Percentiles rank a stretch among this genome's conserved stretches.
These are phyloP conservation scores for Blyttiomyces sp. DNA, from an alignment of 371 early-diverging fungal genomes.

Conservation along the genomic window DNA sequence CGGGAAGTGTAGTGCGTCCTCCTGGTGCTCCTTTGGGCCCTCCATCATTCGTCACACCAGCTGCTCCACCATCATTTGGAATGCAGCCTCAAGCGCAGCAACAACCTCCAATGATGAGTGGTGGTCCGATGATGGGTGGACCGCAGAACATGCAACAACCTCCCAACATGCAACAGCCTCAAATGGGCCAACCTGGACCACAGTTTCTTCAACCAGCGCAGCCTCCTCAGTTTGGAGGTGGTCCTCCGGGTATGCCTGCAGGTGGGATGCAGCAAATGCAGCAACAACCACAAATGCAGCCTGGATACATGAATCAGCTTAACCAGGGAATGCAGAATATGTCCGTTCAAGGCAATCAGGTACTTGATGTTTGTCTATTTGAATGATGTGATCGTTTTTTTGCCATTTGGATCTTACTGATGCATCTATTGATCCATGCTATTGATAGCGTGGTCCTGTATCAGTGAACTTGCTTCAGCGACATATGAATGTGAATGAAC, in stretches of 20 bases:
- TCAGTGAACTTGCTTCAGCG: slow-evolving; percentile 27
- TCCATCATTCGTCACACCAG: background rate
- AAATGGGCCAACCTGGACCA: background rate
- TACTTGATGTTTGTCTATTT: background rate
- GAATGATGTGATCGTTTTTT: background rate
- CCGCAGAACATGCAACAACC: slow-evolving; percentile 2
- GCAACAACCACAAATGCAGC: background rate
- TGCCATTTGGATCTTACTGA: too few relatives aligned
- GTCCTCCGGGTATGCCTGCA: background rate
- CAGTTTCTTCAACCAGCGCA: slow-evolving; percentile 17
- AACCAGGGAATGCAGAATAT: slow-evolving; percentile 17
- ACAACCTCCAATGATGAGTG: background rate
- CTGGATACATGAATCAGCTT: background rate
- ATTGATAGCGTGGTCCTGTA: background rate
- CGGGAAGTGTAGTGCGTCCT: background rate
- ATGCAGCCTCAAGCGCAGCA: background rate
- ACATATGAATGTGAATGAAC: slow-evolving; percentile 8
- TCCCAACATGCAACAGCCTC: too few relatives aligned
- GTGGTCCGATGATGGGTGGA: background rate
- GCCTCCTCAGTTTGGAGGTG: slow-evolving; percentile 13
- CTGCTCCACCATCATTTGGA: slow-evolving; percentile 1
- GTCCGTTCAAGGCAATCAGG: slow-evolving; percentile 8
- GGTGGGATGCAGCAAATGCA: background rate
- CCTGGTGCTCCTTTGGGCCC: background rate
- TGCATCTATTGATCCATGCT: background rate